Evolutionary conservation across 148 eudicot genomes (phyloP).

Genomic region (Vaccinium macrocarpon): DNA sequence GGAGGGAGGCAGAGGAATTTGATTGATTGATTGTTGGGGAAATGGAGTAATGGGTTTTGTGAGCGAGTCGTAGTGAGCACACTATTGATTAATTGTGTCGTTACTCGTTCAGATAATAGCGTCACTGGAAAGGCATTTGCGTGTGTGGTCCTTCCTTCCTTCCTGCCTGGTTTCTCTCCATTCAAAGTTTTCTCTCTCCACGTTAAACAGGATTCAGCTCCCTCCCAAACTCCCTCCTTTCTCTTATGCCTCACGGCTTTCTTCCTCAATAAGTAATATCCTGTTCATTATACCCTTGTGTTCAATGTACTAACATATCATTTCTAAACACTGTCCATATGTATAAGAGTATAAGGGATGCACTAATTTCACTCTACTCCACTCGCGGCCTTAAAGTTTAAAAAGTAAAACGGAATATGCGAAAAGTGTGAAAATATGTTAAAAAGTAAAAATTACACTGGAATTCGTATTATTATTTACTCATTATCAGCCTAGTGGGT

Average conservation of each 20-base stretch:
- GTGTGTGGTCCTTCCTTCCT: background rate
- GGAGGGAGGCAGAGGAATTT: too few species aligned
- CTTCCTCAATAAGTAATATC: background rate
- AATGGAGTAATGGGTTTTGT: background rate
- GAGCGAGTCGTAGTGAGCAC: conserved; percentile 24
- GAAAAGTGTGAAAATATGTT: too few species aligned
- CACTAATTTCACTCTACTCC: too few species aligned
- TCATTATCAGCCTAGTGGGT: too few species aligned
- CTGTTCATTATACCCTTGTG: background rate
- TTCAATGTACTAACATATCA: background rate
- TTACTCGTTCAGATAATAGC: conserved; percentile 16
- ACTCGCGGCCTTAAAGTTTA: too few species aligned
- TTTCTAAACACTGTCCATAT: background rate
- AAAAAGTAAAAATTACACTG: too few species aligned
- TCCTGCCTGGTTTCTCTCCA: background rate
- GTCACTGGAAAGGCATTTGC: conserved; percentile 19
- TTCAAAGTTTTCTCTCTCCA: conserved; percentile 7
- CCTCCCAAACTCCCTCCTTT: background rate
- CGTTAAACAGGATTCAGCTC: background rate
- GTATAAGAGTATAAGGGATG: too few species aligned
- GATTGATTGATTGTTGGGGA: background rate
- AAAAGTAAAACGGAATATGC: too few species aligned
- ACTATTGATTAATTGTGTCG: conserved; percentile 1
- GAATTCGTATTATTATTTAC: too few species aligned
- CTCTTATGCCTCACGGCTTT: conserved; percentile 43